Evolutionary conservation across 495 filamentous ascomycete species (phyloP).

Genomic region (Chlorociboria aeruginascens): DNA sequence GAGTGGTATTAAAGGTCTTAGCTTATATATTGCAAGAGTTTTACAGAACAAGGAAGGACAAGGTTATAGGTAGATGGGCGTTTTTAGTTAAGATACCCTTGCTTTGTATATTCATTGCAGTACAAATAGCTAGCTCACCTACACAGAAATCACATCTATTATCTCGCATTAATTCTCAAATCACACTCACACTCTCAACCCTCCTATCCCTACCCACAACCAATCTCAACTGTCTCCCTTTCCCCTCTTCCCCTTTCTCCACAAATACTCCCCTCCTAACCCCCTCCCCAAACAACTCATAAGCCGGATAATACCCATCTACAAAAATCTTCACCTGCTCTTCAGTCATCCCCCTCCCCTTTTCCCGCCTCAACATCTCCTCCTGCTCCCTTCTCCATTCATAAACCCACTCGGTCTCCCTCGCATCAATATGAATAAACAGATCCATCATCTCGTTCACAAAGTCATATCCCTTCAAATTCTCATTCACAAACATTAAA

Average conservation of each 20-base stretch:
- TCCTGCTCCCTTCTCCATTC: conserved; percentile 83
- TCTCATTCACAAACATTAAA: conserved; percentile 60
- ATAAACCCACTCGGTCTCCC: conserved; percentile 68
- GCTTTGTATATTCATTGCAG: too few species aligned
- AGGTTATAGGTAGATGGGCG: not conserved
- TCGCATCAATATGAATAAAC: conserved; percentile 81
- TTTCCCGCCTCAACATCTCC: conserved; percentile 46
- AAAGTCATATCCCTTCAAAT: conserved; percentile 55
- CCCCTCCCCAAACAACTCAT: conserved; percentile 61
- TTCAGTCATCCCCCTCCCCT: conserved; percentile 63
- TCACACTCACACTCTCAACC: conserved; percentile 37
- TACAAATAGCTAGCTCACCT: too few species aligned
- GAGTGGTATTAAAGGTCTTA: not conserved
- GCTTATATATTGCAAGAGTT: not conserved
- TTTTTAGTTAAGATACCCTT: too few species aligned
- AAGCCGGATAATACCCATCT: conserved; percentile 47
- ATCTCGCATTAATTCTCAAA: not conserved
- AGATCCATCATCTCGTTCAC: conserved; percentile 67
- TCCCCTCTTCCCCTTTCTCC: conserved; percentile 18
- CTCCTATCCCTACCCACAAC: conserved; percentile 56
- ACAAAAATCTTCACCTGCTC: conserved; percentile 40
- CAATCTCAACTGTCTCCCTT: conserved; percentile 53
- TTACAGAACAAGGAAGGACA: not conserved
- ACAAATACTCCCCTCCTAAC: conserved; percentile 53
- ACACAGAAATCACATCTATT: too few species aligned